These are phyloP conservation scores for Fulvia fulva DNA, from an alignment of 2,329 filamentous ascomycete genomes.

Conservation along the genomic window DNA sequence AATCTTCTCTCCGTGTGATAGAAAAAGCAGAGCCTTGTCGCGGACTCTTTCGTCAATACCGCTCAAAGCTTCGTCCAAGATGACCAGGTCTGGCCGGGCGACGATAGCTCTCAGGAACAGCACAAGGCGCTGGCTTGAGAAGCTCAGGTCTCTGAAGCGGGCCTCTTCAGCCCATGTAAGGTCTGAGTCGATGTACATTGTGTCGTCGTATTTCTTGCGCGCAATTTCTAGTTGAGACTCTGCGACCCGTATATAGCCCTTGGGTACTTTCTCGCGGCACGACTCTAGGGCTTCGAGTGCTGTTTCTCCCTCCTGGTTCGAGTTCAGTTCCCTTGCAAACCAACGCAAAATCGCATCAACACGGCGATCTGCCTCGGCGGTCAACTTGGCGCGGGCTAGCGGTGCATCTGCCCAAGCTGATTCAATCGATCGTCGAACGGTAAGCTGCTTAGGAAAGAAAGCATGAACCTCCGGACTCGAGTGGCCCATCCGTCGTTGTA, in stretches of 20 bases:
- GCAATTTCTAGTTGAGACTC: slow-evolving; percentile 1
- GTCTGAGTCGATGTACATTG: slow-evolving; percentile 26
- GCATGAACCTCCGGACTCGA: slow-evolving; percentile 91
- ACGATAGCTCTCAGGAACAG: slow-evolving; percentile 64
- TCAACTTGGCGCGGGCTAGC: slow-evolving; percentile 63
- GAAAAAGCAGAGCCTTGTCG: slow-evolving; percentile 82
- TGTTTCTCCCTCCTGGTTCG: slow-evolving; percentile 30
- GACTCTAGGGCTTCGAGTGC: slow-evolving; percentile 5
- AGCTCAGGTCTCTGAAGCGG: slow-evolving; percentile 70
- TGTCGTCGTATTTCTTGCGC: slow-evolving; percentile 9
- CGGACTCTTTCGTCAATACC: slow-evolving; percentile 57
- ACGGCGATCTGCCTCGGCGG: slow-evolving; percentile 51
- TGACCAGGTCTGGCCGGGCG: slow-evolving; percentile 44
- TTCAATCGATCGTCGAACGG: slow-evolving; percentile 70
- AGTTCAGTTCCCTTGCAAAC: slow-evolving; percentile 77
- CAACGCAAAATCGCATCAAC: slow-evolving; percentile 68
- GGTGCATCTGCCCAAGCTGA: slow-evolving; percentile 92
- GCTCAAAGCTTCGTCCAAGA: slow-evolving; percentile 50
- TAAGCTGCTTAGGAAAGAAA: slow-evolving; percentile 78
- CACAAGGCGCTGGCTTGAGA: slow-evolving; percentile 77
- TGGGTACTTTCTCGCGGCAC: background rate
- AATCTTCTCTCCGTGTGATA: slow-evolving; percentile 49
- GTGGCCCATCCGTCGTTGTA: slow-evolving; percentile 85
- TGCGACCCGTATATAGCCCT: background rate
- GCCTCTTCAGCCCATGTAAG: slow-evolving; percentile 63